Conservation (phyloP, 2,329 filamentous ascomycete species). For the Juglanconis oblonga region DNA sequence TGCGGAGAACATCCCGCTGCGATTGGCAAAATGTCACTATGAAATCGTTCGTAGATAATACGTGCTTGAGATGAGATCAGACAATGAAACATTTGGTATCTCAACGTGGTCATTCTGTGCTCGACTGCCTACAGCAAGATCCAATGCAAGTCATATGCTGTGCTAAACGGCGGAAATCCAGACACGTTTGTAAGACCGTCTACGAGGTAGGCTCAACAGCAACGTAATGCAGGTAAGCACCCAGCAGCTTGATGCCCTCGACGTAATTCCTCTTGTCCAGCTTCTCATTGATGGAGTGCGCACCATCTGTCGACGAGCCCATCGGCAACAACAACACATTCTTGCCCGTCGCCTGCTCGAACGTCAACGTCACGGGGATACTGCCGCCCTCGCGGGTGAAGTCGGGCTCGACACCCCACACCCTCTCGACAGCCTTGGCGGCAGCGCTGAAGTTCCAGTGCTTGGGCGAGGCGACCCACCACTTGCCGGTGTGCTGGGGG, state of each 20-base stretch:
- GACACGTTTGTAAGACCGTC: not conserved
- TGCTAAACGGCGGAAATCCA: not conserved
- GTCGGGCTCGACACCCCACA: constrained; percentile 91
- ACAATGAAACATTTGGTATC: not conserved
- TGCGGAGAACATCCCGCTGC: too few relatives aligned
- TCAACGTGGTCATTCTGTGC: not conserved
- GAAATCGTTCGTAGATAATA: not conserved
- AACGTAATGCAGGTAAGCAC: constrained; percentile 93
- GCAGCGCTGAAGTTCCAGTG: constrained; percentile 99
- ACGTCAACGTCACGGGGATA: constrained; percentile 94
- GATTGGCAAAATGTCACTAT: too few relatives aligned
- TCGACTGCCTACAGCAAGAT: not conserved
- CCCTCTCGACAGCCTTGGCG: constrained; percentile 90
- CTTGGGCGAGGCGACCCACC: constrained; percentile 97
- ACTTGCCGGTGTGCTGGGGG: constrained; percentile 89
- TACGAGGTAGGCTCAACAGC: constrained; percentile 70
- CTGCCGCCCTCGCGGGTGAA: constrained; percentile 95
- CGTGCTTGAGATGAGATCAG: too few relatives aligned
- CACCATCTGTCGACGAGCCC: constrained; percentile 94
- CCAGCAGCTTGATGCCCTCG: constrained; percentile 92
- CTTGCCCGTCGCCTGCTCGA: constrained; percentile 97
- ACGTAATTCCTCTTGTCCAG: constrained; percentile 97
- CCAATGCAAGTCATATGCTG: not conserved
- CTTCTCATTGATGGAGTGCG: constrained; percentile 98
- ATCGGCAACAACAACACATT: constrained; percentile 94